Conservation (phyloP, 2,329 filamentous ascomycete species). For the Trichoderma sp. region DNA sequence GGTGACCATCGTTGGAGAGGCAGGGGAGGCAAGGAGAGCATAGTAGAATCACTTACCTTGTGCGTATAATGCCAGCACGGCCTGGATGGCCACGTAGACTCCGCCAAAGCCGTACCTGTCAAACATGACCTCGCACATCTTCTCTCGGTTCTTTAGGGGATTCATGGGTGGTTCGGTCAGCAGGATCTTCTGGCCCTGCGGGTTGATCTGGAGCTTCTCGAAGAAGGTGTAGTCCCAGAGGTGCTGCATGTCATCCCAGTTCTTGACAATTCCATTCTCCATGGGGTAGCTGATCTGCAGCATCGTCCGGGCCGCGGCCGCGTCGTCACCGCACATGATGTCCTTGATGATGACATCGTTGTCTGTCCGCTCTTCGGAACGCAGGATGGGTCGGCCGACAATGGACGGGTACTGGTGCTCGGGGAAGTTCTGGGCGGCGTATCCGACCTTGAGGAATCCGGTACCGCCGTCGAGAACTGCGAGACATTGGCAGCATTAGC, state of each 20-base stretch:
- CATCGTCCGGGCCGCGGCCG: conserved; percentile 91
- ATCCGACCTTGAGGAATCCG: conserved; percentile 99
- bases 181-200: conserved; percentile 90
- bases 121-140: conserved; percentile 99
- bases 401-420: conserved; percentile 98
- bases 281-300: conserved; percentile 98
- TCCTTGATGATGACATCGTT: conserved; percentile 76
- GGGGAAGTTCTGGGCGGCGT: conserved; percentile 98
- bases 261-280: conserved; percentile 99
- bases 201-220: conserved; percentile 93
- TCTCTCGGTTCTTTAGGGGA: conserved; percentile 90
- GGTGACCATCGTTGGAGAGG: background rate
- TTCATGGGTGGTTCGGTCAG: conserved; percentile 98
- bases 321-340: conserved; percentile 99
- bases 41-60: conserved; percentile 61
- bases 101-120: conserved; percentile 94
- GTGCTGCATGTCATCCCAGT: conserved; percentile 99
- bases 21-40: background rate
- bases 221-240: conserved; percentile 99
- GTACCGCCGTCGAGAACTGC: conserved; percentile 98
- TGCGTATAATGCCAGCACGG: conserved; percentile 91
- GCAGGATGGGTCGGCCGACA: conserved; percentile 93
- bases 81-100: conserved; percentile 97
- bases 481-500: conserved; percentile 16
- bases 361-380: conserved; percentile 78